Evolutionary conservation across 805 yeast genomes (phyloP), one percentile per base, ranked within the genome.

Genomic region (Barnettozyma botsteinii): DNA sequence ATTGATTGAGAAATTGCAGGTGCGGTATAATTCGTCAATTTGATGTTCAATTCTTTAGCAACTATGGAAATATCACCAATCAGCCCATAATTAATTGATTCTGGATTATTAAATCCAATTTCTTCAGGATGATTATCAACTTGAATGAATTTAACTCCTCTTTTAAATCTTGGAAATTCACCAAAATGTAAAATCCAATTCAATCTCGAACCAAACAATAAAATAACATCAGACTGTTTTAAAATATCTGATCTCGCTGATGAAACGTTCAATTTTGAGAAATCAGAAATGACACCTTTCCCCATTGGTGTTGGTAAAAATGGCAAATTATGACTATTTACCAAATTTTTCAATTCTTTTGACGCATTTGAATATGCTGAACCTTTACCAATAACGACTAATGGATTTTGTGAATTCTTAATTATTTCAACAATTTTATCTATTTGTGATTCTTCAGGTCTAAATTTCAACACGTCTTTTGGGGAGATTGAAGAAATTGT

Each of bases 241-340:
- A 81, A 61, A 0, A 76, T 85, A n/a, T 65, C 61, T 0, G 85
- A 76, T 41, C 88, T 64, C 4, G 84, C 85, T 3, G 85, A 76
- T 0, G 83, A 72, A 12, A 77, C 67, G 48, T 81, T 81, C 24
- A 67, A 53, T 0, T 50, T 51, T 29, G 61, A 56, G 4, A 57
- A 47, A 52, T 81, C 89, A 3, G 74, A 63, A 1, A 81, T 59
- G 1, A 81, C 75, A 9, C 89, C 89, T 56, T 81, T 81, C 0
- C 84, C 89, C 89, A 81, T 81, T 4, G 89, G 87, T 0, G 88
- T 81, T 9, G 88, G 85, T 35, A 81, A 52, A 48, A 81, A 81
- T 1, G 82, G 75, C 2, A 81, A 36, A 9, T 62, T 51, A 37
- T 75, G 72, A 1, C 38, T 27, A 6, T 54, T 37, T 15, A 81